Conservation (phyloP, 345 rosid genomes). For the Ceriops zippeliana region DNA sequence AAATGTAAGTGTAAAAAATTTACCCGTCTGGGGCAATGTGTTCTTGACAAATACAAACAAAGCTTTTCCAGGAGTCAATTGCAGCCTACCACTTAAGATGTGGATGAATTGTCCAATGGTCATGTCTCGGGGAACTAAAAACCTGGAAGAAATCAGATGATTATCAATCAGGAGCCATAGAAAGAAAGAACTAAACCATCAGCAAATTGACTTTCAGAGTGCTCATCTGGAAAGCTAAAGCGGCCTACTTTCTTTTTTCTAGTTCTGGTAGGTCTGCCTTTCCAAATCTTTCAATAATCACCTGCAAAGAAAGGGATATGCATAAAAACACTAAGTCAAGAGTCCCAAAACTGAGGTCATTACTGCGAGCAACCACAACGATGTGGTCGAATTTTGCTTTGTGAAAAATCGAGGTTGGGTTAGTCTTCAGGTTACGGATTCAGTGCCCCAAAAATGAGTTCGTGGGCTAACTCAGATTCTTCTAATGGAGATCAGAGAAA, state of each 20-base stretch:
- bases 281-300: conserved; percentile 61
- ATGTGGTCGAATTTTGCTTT: too few relatives aligned
- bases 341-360: too few relatives aligned
- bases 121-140: conserved; percentile 23
- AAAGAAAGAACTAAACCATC: neutral
- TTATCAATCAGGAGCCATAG: neutral
- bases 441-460: too few relatives aligned
- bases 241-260: conserved; percentile 68
- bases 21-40: conserved; percentile 29
- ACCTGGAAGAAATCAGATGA: conserved; percentile 15
- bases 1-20: neutral
- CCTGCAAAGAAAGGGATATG: conserved; percentile 30
- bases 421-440: too few relatives aligned
- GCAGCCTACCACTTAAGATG: conserved; percentile 22
- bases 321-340: too few relatives aligned
- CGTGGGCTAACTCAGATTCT: too few relatives aligned
- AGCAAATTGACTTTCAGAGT: neutral
- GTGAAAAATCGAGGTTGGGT: too few relatives aligned
- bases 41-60: conserved; percentile 25
- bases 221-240: neutral
- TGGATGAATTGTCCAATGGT: conserved; percentile 29
- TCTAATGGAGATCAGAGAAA: too few relatives aligned
- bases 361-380: too few relatives aligned
- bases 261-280: conserved; percentile 66
- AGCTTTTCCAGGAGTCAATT: conserved; percentile 26